phyloP scores from a whole-genome alignment of 208 protist species.

The Wallacemonas rigidus region DNA sequence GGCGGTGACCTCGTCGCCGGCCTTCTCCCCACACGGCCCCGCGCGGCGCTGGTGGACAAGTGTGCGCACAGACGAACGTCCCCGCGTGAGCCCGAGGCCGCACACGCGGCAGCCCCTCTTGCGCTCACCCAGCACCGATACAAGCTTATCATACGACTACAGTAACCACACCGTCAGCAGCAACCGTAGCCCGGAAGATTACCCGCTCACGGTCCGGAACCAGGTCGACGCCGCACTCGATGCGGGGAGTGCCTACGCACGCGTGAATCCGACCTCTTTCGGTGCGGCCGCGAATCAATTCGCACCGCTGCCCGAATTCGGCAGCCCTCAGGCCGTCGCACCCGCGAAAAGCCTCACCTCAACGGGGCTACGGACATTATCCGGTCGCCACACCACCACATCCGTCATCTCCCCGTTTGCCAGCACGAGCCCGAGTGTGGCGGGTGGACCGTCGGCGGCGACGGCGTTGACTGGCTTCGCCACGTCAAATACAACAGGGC shows the following conservation, averaged over 20 bases:
- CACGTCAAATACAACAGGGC: neutral
- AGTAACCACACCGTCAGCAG: neutral
- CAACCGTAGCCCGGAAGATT: neutral
- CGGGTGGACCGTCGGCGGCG: neutral
- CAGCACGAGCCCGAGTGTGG: too few species aligned
- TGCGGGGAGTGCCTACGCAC: neutral
- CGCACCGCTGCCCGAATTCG: slow-evolving; percentile 11
- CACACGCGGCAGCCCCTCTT: neutral
- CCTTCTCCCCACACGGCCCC: neutral
- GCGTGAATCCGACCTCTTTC: neutral
- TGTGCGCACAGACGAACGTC: neutral
- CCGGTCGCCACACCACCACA: too few species aligned
- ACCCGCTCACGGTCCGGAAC: neutral
- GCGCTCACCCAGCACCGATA: neutral
- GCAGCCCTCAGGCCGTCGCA: slow-evolving; percentile 3
- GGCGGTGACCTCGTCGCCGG: too few species aligned
- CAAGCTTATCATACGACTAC: neutral
- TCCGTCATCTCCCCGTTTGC: too few species aligned
- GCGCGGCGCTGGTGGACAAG: neutral
- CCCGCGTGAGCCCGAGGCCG: neutral
- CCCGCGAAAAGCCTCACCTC: slow-evolving; percentile 11
- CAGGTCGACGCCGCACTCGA: neutral
- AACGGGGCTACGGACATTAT: neutral
- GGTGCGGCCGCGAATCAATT: neutral
- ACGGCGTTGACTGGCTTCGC: neutral